A percentile compares a stretch with the other conserved stretches of the same genome.
Conservation (phyloP, 2,329 filamentous ascomycete genomes). For the Pyrenophora seminiperda region DNA sequence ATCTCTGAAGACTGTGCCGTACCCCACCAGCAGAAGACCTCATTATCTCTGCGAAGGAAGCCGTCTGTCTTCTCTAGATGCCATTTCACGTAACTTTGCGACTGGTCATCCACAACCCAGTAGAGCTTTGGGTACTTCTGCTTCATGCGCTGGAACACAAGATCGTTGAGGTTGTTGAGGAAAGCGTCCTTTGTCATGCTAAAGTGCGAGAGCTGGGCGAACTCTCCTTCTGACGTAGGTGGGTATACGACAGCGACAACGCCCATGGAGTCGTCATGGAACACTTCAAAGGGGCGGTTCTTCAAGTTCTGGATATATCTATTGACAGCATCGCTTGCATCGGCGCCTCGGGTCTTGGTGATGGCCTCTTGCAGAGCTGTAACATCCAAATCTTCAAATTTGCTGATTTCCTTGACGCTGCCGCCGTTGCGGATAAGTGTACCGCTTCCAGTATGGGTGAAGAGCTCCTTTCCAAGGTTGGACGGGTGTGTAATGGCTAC, state of each 20-base stretch:
- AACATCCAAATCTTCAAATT: conserved; percentile 76
- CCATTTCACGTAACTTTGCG: conserved; percentile 91
- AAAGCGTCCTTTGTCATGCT: conserved; percentile 93
- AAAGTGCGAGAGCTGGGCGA: conserved; percentile 86
- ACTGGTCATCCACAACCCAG: conserved; percentile 95
- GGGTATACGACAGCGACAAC: conserved; percentile 88
- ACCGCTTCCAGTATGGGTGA: conserved; percentile 93
- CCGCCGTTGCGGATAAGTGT: conserved; percentile 91
- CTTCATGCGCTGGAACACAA: conserved; percentile 90
- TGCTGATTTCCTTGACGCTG: conserved; percentile 77
- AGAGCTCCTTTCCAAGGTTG: conserved; percentile 93
- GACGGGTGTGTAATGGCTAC: conserved; percentile 98
- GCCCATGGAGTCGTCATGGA: conserved; percentile 93
- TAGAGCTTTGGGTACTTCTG: conserved; percentile 89
- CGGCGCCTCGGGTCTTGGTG: conserved; percentile 77
- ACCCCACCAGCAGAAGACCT: conserved; percentile 96
- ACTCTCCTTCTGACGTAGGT: conserved; percentile 65
- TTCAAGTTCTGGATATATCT: conserved; percentile 81
- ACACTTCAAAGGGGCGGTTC: conserved; percentile 82
- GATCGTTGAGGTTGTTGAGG: conserved; percentile 93
- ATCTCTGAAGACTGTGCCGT: conserved; percentile 82
- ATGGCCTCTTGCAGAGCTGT: conserved; percentile 80
- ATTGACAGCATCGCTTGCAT: conserved; percentile 82
- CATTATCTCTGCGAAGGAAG: conserved; percentile 81
- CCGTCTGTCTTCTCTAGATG: conserved; percentile 98